Evolutionary conservation across 2,329 filamentous ascomycete genomes (phyloP).

Genomic region (Thielaviopsis euricoi): DNA sequence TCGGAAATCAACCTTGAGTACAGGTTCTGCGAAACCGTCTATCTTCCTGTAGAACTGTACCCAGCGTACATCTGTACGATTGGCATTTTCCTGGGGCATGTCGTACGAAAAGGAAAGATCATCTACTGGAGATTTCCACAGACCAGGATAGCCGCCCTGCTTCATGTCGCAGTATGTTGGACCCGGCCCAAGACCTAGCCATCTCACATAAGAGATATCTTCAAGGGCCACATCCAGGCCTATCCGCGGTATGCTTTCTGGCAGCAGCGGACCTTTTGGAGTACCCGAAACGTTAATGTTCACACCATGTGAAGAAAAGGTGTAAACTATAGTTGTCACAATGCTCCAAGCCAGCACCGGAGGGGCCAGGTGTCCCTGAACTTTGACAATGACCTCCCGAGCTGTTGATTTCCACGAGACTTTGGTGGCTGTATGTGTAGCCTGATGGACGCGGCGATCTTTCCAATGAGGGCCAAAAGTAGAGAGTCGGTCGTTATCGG

Average conservation of each 20-base stretch:
- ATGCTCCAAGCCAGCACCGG: conserved; percentile 46
- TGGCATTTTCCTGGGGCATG: conserved; percentile 51
- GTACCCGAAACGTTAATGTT: conserved; percentile 32
- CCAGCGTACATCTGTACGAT: conserved; percentile 47
- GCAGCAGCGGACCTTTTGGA: conserved; percentile 30
- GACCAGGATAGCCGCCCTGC: conserved; percentile 38
- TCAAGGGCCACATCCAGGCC: conserved; percentile 36
- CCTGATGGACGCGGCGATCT: conserved; percentile 28
- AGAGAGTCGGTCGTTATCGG: conserved; percentile 45
- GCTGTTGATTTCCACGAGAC: conserved; percentile 16
- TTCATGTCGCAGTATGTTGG: conserved; percentile 54
- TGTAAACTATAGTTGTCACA: conserved; percentile 35
- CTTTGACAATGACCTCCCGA: conserved; percentile 22
- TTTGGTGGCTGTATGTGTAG: conserved; percentile 24
- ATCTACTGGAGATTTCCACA: conserved; percentile 30
- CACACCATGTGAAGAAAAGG: conserved; percentile 32
- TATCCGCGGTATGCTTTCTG: conserved; percentile 43
- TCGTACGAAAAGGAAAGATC: conserved; percentile 46
- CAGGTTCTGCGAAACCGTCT: conserved; percentile 8
- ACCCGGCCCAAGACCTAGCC: conserved; percentile 52
- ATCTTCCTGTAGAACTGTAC: conserved; percentile 18
- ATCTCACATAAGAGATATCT: conserved; percentile 27
- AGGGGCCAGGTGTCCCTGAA: conserved; percentile 40
- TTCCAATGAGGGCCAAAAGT: conserved; percentile 40
- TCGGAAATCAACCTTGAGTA: conserved; percentile 30